Evolutionary conservation across 495 filamentous ascomycete genomes (phyloP), one percentile per base, ranked within the genome.

Genomic region (Hyaloscypha variabilis): DNA sequence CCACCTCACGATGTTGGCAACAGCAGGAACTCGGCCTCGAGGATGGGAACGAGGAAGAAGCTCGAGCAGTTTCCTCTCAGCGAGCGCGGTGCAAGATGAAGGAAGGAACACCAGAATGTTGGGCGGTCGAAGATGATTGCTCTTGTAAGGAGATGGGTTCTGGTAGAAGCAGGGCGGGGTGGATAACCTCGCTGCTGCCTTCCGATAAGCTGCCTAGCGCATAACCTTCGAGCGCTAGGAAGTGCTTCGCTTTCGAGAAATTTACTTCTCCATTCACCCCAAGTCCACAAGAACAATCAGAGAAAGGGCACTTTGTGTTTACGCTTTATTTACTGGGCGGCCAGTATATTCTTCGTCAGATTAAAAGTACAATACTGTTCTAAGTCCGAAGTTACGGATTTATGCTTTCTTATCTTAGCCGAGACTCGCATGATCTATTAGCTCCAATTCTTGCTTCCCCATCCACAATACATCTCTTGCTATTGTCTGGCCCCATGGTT

Each of bases 401-500:
- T 14, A 46, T 46, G 39, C 39, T 17, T 46, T 17, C 39, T 46
- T 46, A 46, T 46, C 39, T 8, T 46, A 46, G 13, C 39, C 39
- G 39, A 46, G 31, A 46, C 39, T 11, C 39, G 39, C 39, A 4
- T 46, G 39, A 46, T 3, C 1, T 46, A 8, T 46, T 46, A 46
- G 39, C 17, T 46, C 39, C 39, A 46, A 17, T 4, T 46, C 17
- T 8, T 19, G 10, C 39, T 19, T 4, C 13, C 4, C 39, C 31
- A 36, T 36, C 39, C 39, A 46, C 51, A 24, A 54, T 29, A 4
- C 26, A 54, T 29, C 21, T 6, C 51, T 54, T 54, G 3, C 51
- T 54, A 54, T 54, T 54, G 26, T 54, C 51, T 54, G 51, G 6
- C 39, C 39, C 39, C 39, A 46, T 46, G 10, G 39, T 46, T 17